Percentiles rank a stretch among this genome's conserved stretches.
Evolutionary conservation across 2,329 filamentous ascomycete species (phyloP).

Genomic region (Monilinia vaccinii-corymbosi): DNA sequence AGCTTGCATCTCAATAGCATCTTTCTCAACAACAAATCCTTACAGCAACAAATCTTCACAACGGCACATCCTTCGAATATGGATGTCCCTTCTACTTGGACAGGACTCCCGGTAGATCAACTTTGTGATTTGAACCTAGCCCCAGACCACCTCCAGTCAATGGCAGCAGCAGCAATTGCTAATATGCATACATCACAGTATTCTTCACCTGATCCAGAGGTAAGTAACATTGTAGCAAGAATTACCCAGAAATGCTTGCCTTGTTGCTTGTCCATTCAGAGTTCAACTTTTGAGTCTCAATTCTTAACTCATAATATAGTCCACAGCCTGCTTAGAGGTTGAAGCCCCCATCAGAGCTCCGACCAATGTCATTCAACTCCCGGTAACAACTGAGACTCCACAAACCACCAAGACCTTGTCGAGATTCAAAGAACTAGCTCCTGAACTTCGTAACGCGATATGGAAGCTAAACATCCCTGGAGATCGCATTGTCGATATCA

Average conservation of each 20-base stretch:
- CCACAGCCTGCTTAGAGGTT: not conserved
- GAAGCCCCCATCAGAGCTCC: not conserved
- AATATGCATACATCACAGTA: not conserved
- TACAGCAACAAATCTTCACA: too few relatives aligned
- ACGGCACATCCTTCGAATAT: not conserved
- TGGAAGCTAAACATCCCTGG: not conserved
- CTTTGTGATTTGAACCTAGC: not conserved
- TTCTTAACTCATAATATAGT: not conserved
- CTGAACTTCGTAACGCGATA: not conserved
- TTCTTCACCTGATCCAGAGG: not conserved
- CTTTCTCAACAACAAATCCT: not conserved
- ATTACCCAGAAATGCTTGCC: not conserved
- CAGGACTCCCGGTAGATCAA: not conserved
- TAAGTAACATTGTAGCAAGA: not conserved
- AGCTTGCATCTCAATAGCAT: too few relatives aligned
- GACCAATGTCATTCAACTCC: not conserved
- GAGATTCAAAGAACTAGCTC: not conserved
- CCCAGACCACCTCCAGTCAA: not conserved
- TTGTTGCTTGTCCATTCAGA: not conserved
- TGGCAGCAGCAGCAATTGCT: not conserved
- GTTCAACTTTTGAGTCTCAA: not conserved
- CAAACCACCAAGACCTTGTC: not conserved
- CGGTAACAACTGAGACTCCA: not conserved
- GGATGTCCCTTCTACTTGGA: not conserved
- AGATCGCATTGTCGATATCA: not conserved